phyloP scores from a whole-genome alignment of 129 eudicot genomes.

The Silybum marianum region DNA sequence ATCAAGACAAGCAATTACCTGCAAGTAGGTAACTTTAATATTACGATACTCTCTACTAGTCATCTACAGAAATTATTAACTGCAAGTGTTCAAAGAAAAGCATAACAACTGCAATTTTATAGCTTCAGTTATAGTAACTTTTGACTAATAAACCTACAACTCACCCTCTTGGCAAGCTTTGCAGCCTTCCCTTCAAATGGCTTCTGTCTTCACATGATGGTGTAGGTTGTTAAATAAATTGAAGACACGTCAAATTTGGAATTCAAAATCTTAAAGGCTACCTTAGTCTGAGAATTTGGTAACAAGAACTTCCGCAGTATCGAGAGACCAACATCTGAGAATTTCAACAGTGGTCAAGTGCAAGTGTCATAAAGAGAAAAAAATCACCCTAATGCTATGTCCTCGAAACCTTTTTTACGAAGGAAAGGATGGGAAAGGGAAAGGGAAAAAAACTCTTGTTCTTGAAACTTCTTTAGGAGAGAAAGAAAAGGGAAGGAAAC shows the following conservation, averaged over 20 bases:
- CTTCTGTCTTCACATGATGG: slow-evolving; percentile 81
- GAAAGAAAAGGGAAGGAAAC: no score
- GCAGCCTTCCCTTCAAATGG: slow-evolving; percentile 82
- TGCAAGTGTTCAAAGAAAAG: not conserved
- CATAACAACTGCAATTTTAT: not conserved
- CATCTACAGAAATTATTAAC: not conserved
- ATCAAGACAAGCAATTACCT: slow-evolving; percentile 99
- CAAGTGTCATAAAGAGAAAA: slow-evolving; percentile 3
- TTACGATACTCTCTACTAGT: not conserved
- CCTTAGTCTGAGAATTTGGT: slow-evolving; percentile 72
- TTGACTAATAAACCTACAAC: slow-evolving; percentile 25
- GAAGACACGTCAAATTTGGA: not conserved
- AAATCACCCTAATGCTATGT: not conserved
- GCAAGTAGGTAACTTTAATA: slow-evolving; percentile 9
- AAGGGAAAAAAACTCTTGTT: no score
- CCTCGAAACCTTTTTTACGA: no score
- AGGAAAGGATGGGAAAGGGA: no score
- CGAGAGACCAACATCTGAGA: slow-evolving; percentile 91
- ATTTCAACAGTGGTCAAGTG: slow-evolving; percentile 12
- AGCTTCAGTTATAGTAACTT: slow-evolving; percentile 10
- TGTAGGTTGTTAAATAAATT: slow-evolving; percentile 39
- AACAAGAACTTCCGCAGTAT: slow-evolving; percentile 72
- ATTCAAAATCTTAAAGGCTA: slow-evolving; percentile 32
- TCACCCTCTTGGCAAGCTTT: slow-evolving; percentile 97
- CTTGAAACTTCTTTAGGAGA: no score